Conservation (phyloP, 257 asterid species). For the Solanum sitiens region DNA sequence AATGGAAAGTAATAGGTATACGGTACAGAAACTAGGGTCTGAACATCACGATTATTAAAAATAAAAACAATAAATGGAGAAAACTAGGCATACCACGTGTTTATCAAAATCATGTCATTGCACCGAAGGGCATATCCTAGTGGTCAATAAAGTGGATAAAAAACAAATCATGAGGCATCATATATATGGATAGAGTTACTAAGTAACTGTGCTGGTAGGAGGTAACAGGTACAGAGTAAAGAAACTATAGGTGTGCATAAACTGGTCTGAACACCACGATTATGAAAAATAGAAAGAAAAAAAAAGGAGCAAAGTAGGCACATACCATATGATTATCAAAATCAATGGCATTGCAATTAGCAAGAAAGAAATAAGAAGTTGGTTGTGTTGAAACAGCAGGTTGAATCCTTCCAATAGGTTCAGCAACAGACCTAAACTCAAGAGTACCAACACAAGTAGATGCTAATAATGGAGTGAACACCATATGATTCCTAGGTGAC, state of each 20-base stretch:
- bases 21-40: no score
- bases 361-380: constrained; percentile 78
- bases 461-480: constrained; percentile 90
- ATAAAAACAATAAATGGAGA: not conserved
- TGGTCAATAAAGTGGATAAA: no score
- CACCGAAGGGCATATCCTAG: not conserved
- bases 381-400: constrained; percentile 91
- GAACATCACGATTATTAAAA: not conserved
- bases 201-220: not conserved
- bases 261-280: not conserved
- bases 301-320: not conserved
- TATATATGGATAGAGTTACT: not conserved
- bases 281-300: not conserved
- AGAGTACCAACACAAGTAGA: constrained; percentile 99
- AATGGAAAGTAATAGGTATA: not conserved
- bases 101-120: not conserved
- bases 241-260: not conserved
- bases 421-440: constrained; percentile 96
- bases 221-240: not conserved
- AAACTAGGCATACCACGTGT: not conserved
- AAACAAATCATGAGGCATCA: not conserved
- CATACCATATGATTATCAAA: constrained; percentile 61
- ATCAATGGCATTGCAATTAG: constrained; percentile 69
- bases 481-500: constrained; percentile 98
- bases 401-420: constrained; percentile 88